phyloP scores from a whole-genome alignment of 306 rosid genomes.

The Mucuna pruriens region DNA sequence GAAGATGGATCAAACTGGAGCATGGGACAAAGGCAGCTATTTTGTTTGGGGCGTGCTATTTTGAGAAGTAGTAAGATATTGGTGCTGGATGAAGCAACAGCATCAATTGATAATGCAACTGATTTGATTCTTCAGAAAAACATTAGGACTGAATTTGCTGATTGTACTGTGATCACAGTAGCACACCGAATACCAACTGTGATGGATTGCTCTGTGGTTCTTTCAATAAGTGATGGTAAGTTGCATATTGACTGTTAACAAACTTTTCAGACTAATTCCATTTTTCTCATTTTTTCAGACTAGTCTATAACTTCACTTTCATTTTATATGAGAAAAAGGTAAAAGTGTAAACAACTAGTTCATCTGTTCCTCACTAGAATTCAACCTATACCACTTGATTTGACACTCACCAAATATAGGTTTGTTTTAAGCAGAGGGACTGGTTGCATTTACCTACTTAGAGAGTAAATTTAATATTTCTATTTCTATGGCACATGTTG shows the following conservation, averaged over 20 bases:
- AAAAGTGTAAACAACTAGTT: neutral
- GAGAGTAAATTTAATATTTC: neutral
- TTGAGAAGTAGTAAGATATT: constrained; percentile 60
- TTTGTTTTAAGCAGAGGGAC: neutral
- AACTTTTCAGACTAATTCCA: too few relatives aligned
- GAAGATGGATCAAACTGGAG: constrained; percentile 75
- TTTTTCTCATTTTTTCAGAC: too few relatives aligned
- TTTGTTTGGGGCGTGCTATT: constrained; percentile 70
- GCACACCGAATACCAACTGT: constrained; percentile 77
- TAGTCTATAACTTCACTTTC: neutral
- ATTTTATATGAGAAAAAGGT: neutral
- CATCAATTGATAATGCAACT: constrained; percentile 51
- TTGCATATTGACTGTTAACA: neutral
- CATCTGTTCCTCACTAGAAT: neutral
- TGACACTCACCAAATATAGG: neutral
- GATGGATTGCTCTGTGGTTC: constrained; percentile 74
- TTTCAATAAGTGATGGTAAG: constrained; percentile 41
- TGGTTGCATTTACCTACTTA: neutral
- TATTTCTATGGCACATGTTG: neutral
- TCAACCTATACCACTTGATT: neutral
- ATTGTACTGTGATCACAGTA: constrained; percentile 60
- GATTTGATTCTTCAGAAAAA: constrained; percentile 18
- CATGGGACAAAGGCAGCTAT: constrained; percentile 71
- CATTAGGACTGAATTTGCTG: constrained; percentile 41
- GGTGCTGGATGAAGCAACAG: constrained; percentile 76